Conservation (phyloP, 1,284 basidiomycete genomes). For the Xanthoconium separans region DNA sequence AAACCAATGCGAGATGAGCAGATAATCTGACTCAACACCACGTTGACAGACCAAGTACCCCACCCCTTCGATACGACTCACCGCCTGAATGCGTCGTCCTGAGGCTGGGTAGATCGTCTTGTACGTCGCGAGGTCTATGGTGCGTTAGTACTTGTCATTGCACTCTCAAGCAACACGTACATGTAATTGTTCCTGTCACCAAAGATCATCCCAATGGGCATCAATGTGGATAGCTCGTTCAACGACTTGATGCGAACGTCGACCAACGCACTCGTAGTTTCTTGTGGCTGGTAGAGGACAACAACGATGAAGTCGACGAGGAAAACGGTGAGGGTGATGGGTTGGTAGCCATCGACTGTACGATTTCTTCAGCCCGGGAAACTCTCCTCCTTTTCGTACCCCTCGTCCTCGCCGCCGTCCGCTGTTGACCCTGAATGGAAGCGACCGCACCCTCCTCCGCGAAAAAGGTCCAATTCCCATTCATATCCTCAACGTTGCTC, state of each 20-base stretch:
- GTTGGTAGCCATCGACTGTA: constrained; percentile 32
- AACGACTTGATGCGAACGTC: constrained; percentile 66
- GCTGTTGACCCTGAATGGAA: constrained; percentile 6
- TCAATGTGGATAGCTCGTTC: constrained; percentile 36
- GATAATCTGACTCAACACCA: background rate
- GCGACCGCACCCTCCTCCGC: constrained; percentile 24
- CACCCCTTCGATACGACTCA: constrained; percentile 38
- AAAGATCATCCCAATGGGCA: constrained; percentile 51
- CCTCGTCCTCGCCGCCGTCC: constrained; percentile 15
- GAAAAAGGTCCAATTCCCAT: constrained; percentile 60
- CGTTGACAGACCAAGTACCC: constrained; percentile 47
- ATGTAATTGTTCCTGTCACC: constrained; percentile 50
- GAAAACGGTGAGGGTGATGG: constrained; percentile 15
- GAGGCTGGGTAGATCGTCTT: constrained; percentile 47
- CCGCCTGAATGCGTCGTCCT: constrained; percentile 41
- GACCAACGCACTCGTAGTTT: constrained; percentile 65
- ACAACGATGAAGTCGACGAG: constrained; percentile 18
- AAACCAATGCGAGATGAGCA: background rate
- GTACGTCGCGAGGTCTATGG: constrained; percentile 41
- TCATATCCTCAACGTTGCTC: constrained; percentile 47
- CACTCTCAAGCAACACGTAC: constrained; percentile 31
- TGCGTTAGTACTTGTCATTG: background rate
- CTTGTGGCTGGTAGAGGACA: constrained; percentile 7
- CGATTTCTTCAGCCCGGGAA: constrained; percentile 32
- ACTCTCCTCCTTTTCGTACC: constrained; percentile 31